Conservation (phyloP, 2,329 filamentous ascomycete species). For the Xylaria sp. region DNA sequence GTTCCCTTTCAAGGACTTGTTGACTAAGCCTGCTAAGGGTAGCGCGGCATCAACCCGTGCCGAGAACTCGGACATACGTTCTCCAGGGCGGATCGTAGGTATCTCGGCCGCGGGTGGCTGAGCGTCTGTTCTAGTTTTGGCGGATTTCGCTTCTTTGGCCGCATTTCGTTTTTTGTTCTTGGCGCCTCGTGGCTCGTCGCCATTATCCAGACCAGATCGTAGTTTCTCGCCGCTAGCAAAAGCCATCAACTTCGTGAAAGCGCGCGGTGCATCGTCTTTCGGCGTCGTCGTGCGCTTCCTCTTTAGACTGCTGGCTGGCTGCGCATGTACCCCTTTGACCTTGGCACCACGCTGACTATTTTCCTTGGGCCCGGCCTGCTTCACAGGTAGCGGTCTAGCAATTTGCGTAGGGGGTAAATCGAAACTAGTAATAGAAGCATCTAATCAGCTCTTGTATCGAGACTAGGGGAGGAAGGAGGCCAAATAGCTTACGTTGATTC, state of each 20-base stretch:
- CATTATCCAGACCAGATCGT: constrained; percentile 73
- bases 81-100: constrained; percentile 80
- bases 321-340: constrained; percentile 26
- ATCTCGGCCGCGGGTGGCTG: constrained; percentile 42
- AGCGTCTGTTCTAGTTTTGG: constrained; percentile 25
- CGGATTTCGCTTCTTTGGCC: constrained; percentile 24
- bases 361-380: constrained; percentile 42
- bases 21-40: constrained; percentile 73
- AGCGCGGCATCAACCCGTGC: constrained; percentile 84
- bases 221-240: constrained; percentile 66
- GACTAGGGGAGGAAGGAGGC: constrained; percentile 18
- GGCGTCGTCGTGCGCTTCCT: constrained; percentile 52
- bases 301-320: constrained; percentile 51
- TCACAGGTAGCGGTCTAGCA: constrained; percentile 58
- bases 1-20: constrained; percentile 64
- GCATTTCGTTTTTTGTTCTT: constrained; percentile 41
- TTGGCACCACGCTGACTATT: constrained; percentile 24
- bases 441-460: constrained; percentile 27
- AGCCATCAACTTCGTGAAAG: constrained; percentile 86
- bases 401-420: constrained; percentile 56
- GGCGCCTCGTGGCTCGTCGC: constrained; percentile 49
- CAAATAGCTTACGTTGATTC: constrained; percentile 55
- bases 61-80: constrained; percentile 80
- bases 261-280: constrained; percentile 83
- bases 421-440: constrained; percentile 45